Base-by-base conservation (phyloP, 768 basidiomycete species). In the Tulasnella sp. region DNA sequence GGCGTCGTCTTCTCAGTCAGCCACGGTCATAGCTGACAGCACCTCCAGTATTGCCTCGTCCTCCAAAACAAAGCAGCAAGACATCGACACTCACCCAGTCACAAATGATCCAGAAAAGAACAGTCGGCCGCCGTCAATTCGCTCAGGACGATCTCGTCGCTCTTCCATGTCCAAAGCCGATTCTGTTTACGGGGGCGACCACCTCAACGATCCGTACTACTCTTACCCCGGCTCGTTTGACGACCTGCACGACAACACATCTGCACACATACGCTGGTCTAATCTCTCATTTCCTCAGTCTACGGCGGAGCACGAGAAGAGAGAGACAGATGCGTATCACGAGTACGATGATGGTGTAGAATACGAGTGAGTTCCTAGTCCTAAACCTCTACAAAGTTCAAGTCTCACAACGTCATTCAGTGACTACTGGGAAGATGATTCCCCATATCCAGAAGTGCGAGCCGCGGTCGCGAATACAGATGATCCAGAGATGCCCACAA, bases 361-460 rank as follows among this genome's bases (percentile, higher is more conserved):
- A 19, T 42, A 42, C 40, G 40, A 42, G 40, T 42, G 28, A 42
- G 40, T 19, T n/a, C n/a, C n/a, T n/a, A n/a, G n/a, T n/a, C n/a
- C n/a, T n/a, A n/a, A n/a, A n/a, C n/a, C n/a, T n/a, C n/a, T n/a
- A n/a, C n/a, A n/a, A n/a, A n/a, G n/a, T n/a, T n/a, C n/a, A n/a
- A 42, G 40, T n/a, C 40, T 20, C 10, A 42, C 20, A 10, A 22
- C 40, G 24, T 3, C 16, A 32, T 12, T 29, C 27, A 48, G 46
- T 25, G 19, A 20, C 31, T 48, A 48, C 19, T 48, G 46, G 46
- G 75, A 78, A 64, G 81, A 87, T 57, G 86, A 88, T 62, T 86
- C 83, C 2, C 86, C 86, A 3, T 89, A 89, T 61, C 83, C 82
- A 5, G 86, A 89, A 58, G 80, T 81, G 22, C 73, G 78, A 49